phyloP scores from a whole-genome alignment of 2,329 filamentous ascomycete species.

The Lecanicillium sp. region DNA sequence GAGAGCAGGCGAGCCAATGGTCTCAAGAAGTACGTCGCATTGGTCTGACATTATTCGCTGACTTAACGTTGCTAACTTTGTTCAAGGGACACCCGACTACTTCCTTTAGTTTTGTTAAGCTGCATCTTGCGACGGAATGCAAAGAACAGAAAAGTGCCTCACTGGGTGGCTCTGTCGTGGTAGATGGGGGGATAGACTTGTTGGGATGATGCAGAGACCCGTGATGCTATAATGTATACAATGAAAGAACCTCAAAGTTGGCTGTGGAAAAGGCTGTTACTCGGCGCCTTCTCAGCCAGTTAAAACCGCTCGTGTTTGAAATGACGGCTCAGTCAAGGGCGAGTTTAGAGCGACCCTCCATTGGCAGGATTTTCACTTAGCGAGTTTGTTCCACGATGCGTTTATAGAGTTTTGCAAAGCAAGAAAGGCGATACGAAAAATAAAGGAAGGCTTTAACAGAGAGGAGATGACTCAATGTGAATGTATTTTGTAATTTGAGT shows the following conservation, averaged over 20 bases:
- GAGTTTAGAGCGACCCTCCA: too few species aligned
- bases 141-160: not conserved
- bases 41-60: not conserved
- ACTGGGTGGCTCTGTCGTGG: constrained; percentile 3
- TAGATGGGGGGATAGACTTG: constrained; percentile 13
- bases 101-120: constrained; percentile 64
- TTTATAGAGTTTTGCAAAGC: constrained; percentile 8
- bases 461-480: too few species aligned
- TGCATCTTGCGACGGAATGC: constrained; percentile 9
- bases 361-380: too few species aligned
- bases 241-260: constrained; percentile 16
- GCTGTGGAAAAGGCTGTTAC: constrained; percentile 7
- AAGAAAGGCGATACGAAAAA: not conserved
- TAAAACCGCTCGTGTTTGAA: too few species aligned
- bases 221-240: constrained; percentile 19
- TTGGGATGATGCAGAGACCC: constrained; percentile 12
- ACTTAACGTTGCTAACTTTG: not conserved
- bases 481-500: too few species aligned
- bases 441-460: not conserved
- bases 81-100: constrained; percentile 82
- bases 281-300: too few species aligned
- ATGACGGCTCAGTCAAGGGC: too few species aligned
- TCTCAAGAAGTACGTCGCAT: constrained; percentile 66
- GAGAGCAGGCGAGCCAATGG: constrained; percentile 95
- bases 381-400: not conserved